These are phyloP conservation scores for Plasmodium gonderi DNA, from an alignment of 169 alveolate species.

Conservation along the genomic window DNA sequence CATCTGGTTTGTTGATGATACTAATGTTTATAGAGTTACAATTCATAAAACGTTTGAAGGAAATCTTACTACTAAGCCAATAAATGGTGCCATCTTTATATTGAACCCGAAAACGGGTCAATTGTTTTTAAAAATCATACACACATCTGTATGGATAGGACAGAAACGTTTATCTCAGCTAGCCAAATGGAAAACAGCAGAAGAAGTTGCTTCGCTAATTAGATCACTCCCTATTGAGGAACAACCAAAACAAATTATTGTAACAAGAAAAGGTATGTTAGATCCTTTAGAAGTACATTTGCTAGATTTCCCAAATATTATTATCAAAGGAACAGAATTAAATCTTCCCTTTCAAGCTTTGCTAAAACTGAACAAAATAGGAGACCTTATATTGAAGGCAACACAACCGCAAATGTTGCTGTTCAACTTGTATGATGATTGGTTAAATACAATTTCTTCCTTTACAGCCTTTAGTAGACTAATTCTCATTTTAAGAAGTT, in stretches of 20 bases:
- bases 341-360: conserved; percentile 99
- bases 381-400: conserved; percentile 99
- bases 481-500: conserved; percentile 96
- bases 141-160: conserved; percentile 99
- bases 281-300: conserved; percentile 99
- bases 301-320: conserved; percentile 99
- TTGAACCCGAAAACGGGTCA: conserved; percentile 99
- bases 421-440: conserved; percentile 99
- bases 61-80: conserved; percentile 99
- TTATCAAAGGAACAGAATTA: conserved; percentile 99
- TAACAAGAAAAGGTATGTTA: conserved; percentile 99
- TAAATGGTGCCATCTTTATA: conserved; percentile 99
- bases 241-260: conserved; percentile 99
- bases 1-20: conserved; percentile 99
- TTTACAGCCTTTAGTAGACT: conserved; percentile 99
- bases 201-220: conserved; percentile 99
- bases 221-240: conserved; percentile 99
- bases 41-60: conserved; percentile 99
- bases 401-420: conserved; percentile 99
- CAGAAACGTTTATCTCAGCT: conserved; percentile 99
- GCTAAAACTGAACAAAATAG: conserved; percentile 98
- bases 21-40: conserved; percentile 99
- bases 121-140: conserved; percentile 98
- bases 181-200: conserved; percentile 99
- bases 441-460: conserved; percentile 98